Evolutionary conservation across 768 basidiomycete species (phyloP), one percentile per base, ranked within the genome.

Genomic region (Tephrocybe sp.): DNA sequence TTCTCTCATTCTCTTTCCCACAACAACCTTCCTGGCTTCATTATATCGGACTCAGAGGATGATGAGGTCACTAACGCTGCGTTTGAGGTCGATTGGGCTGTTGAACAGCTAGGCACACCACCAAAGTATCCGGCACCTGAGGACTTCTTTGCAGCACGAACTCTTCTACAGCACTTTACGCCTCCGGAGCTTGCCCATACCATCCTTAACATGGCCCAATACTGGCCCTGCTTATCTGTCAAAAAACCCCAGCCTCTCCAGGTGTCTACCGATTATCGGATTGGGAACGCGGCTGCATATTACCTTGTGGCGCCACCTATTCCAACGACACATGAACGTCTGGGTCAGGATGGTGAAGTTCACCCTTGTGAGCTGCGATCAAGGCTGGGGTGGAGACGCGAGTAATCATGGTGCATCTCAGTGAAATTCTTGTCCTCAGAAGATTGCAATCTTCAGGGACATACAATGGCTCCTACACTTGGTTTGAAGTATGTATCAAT

Each of bases 401-500:
- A 49, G 49, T 18, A 36, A 55, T 21, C 27, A 19, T 54, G 61
- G 66, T 66, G 31, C n/a, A 44, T 45, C 19, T 38, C 9, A 29
- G n/a, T 23, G 1, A 22, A 33, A 12, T 29, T 27, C 29, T 15
- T n/a, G 13, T 15, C 13, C 4, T 4, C 8, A 34, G 33, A 15
- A 6, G 25, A 25, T 8, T 37, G 21, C 25, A 10, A 9, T 7
- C 18, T 7, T 22, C 36, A 70, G 69, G 59, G 3, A 53, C 58
- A 6, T 68, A 66, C 45, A 53, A 62, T 21, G 62, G 61, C 1
- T 67, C 68, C 5, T 62, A 47, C 34, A 64, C 63, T 16, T 70
- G 69, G 69, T 69, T 69, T 16, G 68, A 69, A 47, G 66, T 60
- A 1, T 53, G 52, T 9, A 65, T 70, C 3, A 52, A 18, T 67